Base-by-base conservation (phyloP, 2,329 filamentous ascomycete species). In the Bipolaris oryzae region DNA sequence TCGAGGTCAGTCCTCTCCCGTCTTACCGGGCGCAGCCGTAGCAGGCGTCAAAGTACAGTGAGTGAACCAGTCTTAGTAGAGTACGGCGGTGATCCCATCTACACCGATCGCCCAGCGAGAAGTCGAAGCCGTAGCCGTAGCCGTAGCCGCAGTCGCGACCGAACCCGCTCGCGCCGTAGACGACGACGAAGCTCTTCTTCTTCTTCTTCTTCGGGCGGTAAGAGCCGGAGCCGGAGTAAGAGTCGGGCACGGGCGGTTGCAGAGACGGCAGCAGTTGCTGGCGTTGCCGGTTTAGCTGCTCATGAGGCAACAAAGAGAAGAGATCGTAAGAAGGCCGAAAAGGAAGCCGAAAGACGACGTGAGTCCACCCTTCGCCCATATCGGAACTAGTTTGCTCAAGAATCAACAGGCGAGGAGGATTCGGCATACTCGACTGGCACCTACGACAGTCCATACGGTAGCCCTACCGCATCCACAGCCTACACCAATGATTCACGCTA, bases 61-160 rank as follows among this genome's bases (percentile, higher is more conserved):
- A 79, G 77, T 76, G 77, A 81, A 68, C 76, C 78, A 68, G 81
- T 79, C 57, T 75, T 88, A 74, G 86, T 88, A 76, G 85, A 87
- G 71, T 88, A 89, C 72, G 86, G 86, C 62, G 80, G 82, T 69
- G 83, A 85, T 68, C 86, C 85, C 7, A 84, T 88, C 52, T 81
- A 85, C 64, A 82, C 83, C 65, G 84, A 84, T 57, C 78, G 77
- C 50, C 76, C 80, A 58, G 66, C 68, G 35, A 69, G 72, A 44
- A 69, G 67, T 50, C 67, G 61, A 31, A 51, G 49, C 20, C 49
- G 49, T 37, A 68, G 66, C 47, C 65, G 60, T 6, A 55, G 53
- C 48, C 65, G 60, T 11, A 55, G 53, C 42, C 53, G 48, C 13
- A 56, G 48, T 50, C 54, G 50, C 2, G 37, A 48, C 25, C 38